Evolutionary conservation across 83 land plant species (phyloP), one percentile per base, ranked within the genome.

Genomic region (Picea abies): DNA sequence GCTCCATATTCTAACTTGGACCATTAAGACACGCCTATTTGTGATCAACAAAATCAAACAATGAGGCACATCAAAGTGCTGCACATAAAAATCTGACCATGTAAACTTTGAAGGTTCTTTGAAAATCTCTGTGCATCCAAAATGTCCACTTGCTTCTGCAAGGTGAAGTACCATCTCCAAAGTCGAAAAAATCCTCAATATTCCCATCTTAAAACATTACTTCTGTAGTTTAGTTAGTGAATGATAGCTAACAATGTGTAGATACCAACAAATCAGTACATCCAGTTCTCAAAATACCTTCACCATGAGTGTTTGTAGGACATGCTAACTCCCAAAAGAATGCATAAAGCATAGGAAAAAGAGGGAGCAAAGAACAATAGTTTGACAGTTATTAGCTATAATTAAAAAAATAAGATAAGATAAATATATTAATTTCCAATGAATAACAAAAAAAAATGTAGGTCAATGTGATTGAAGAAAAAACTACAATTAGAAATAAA

Each of bases 81-180:
- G 92, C 85, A 93, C 99, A 88, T 98, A 98, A 83, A 90, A 91
- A 82, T 98, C 99, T 83, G 98, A 91, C 90, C 90, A 93, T 69
- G 99, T 94, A 89, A 85, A 97, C 79, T 94, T 94, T 82, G 95
- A 91, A 16, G 93, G 95, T 81, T 93, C 95, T 66, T 88, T 93
- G 86, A 93, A 93, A 61, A 93, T 84, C 29, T 29, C 29, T 0
- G 29, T 29, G 29, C 29, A 29, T 29, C 29, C 29, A 29, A 29
- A 29, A 29, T 87, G 87, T 49, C 86, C 83, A 81, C 93, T 93
- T 81, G 89, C 90, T 93, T 93, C 95, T 63, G 93, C 95, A 60
- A 93, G 85, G 73, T 89, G 82, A 32, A 91, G 92, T 49, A 93
- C 39, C 93, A 89, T 93, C 95, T 93, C 82, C 70, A 82, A 82